Evolutionary conservation across 768 basidiomycete species (phyloP).

Genomic region (Mrakia hoshinonis): DNA sequence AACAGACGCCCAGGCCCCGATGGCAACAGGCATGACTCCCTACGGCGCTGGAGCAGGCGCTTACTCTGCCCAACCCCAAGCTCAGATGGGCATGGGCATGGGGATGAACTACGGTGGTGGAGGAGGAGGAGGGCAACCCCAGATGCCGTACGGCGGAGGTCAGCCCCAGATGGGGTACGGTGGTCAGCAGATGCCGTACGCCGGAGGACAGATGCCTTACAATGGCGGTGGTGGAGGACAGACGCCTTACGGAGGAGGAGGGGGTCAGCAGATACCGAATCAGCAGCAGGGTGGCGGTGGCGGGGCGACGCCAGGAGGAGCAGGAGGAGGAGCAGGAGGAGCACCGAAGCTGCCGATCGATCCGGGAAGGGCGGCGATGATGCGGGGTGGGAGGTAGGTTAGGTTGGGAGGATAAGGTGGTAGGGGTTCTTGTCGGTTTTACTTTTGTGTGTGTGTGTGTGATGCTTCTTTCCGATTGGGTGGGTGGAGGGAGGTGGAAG

Average conservation of each 20-base stretch:
- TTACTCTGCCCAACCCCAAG: not conserved
- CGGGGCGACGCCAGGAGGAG: not conserved
- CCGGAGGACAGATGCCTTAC: not conserved
- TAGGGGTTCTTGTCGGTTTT: not conserved
- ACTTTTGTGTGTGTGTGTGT: no score
- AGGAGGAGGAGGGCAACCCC: not conserved
- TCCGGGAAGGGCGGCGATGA: constrained; percentile 21
- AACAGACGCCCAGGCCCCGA: not conserved
- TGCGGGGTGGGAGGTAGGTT: not conserved
- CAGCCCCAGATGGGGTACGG: not conserved
- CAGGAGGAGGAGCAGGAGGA: not conserved
- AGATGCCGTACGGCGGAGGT: no score
- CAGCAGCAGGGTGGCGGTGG: not conserved
- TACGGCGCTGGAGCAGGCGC: constrained; percentile 37
- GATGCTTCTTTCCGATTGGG: no score
- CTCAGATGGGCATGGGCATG: not conserved
- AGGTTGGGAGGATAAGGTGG: not conserved
- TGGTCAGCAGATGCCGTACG: not conserved
- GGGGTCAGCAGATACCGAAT: not conserved
- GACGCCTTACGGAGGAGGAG: not conserved
- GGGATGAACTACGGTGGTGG: not conserved
- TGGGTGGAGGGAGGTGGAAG: no score
- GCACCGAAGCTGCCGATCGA: not conserved
- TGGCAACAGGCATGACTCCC: constrained; percentile 31
- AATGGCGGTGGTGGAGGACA: not conserved